phyloP scores from a whole-genome alignment of 148 eudicot genomes.

The Amaranthus palmeri region DNA sequence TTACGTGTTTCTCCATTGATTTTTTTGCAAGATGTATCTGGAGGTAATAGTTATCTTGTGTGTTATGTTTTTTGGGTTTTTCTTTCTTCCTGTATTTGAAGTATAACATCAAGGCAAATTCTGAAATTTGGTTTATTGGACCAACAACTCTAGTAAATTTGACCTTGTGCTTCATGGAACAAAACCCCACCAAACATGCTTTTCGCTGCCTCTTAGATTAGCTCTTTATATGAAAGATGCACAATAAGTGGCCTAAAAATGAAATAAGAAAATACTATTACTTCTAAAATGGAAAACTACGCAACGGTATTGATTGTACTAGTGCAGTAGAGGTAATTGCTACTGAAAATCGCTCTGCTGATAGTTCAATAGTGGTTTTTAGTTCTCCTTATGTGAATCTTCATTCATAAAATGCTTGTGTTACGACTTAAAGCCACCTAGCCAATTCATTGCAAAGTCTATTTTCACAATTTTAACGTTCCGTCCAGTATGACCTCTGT shows the following conservation, averaged over 20 bases:
- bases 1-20: not conserved
- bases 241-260: not conserved
- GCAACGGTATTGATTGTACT: not conserved
- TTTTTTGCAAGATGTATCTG: slow-evolving; percentile 39
- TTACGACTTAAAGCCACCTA: not conserved
- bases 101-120: not conserved
- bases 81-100: not conserved
- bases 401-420: not conserved
- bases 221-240: not conserved
- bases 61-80: not conserved
- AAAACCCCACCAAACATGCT: too few relatives aligned
- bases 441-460: not conserved
- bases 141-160: not conserved
- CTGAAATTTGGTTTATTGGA: too few relatives aligned
- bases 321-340: not conserved
- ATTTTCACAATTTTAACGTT: not conserved
- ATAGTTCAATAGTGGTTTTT: not conserved
- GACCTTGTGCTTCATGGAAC: not conserved
- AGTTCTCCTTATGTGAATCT: slow-evolving; percentile 5
- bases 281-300: not conserved
- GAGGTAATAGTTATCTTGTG: slow-evolving; percentile 24
- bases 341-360: not conserved
- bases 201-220: not conserved
- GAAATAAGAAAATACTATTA: not conserved
- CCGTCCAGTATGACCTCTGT: not conserved